Evolutionary conservation across 768 basidiomycete genomes (phyloP), one percentile per base, ranked within the genome.

Genomic region (Hygrophorus pudorinus): DNA sequence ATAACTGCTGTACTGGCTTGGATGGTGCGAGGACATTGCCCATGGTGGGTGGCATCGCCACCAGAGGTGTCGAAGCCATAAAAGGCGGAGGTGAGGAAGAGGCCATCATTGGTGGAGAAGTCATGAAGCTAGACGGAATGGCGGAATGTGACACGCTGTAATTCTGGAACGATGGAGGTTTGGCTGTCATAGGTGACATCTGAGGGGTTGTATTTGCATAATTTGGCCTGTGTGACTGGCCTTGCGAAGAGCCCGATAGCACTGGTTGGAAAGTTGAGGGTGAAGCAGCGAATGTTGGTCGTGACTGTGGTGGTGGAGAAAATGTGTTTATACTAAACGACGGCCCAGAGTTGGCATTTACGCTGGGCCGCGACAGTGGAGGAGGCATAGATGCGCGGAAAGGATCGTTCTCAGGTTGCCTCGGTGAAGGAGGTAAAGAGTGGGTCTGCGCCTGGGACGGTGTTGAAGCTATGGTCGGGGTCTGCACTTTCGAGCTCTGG

Each of bases 11-110:
- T 21, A 73, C 56, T 24, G 79, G 78, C 56, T 71, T 78, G 13
- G 78, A 78, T 2, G 86, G 87, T 3, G 74, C 66, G 17, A 88
- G 62, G 41, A 86, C 59, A 36, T 69, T 65, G 20, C 71, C 65
- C 65, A 75, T 75, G 18, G 43, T 39, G 17, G 56, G 55, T 8
- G 59, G 55, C 17, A 54, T 45, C 12, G 60, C 52, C 31, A 55
- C 37, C 27, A 56, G 44, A 11, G 55, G 49, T 7, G 57, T 3
- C 36, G 52, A 42, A 11, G 52, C 47, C 36, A 62, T 48, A 12
- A 42, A 44, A 37, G 43, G 39, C 10, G 51, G 54, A 7, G 51
- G 42, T 6, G 54, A 24, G 24, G 24, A 24, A 24, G 24, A 7
- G 4, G 24, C 24, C 24, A 24, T 24, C 7, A 7, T 49, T 36